These are phyloP conservation scores for Blechomonas ayalai DNA, from an alignment of 208 protist genomes.

Conservation along the genomic window DNA sequence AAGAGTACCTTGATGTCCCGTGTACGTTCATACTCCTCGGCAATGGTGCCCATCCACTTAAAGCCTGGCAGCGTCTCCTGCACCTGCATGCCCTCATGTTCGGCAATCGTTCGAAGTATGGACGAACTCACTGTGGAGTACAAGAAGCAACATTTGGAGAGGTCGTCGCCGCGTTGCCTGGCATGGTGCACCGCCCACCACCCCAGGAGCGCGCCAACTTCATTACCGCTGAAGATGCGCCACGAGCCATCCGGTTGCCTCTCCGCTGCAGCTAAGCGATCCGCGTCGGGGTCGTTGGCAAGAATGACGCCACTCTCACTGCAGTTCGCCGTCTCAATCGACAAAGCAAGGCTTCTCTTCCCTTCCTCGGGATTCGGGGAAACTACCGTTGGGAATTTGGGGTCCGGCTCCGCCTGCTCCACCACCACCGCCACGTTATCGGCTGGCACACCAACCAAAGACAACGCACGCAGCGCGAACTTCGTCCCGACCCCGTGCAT, in stretches of 20 bases:
- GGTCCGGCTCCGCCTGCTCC: slow-evolving; percentile 92
- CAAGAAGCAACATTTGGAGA: slow-evolving; percentile 48
- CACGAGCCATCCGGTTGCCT: slow-evolving; percentile 62
- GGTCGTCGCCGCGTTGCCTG: slow-evolving; percentile 16
- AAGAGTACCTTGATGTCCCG: slow-evolving; percentile 64
- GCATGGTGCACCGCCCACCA: slow-evolving; percentile 88
- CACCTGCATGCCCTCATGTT: slow-evolving; percentile 86
- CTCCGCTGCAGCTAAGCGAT: slow-evolving; percentile 96
- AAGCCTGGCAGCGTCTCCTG: slow-evolving; percentile 98
- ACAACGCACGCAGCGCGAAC: slow-evolving; percentile 66
- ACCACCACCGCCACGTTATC: slow-evolving; percentile 44
- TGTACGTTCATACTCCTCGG: slow-evolving; percentile 30
- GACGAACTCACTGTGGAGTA: slow-evolving; percentile 78
- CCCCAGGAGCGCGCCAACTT: slow-evolving; percentile 95
- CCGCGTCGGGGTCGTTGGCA: slow-evolving; percentile 98
- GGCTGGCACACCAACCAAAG: slow-evolving; percentile 46
- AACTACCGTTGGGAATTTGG: slow-evolving; percentile 95
- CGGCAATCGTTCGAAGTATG: slow-evolving; percentile 90
- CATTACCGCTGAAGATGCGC: slow-evolving; percentile 96
- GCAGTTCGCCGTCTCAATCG: slow-evolving; percentile 79
- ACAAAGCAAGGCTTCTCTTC: slow-evolving; percentile 77
- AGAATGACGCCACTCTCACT: slow-evolving; percentile 82
- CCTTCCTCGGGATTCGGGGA: slow-evolving; percentile 99
- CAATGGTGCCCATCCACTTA: slow-evolving; percentile 97
- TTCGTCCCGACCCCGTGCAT: slow-evolving; percentile 94